Evolutionary conservation across 2,329 filamentous ascomycete genomes (phyloP).

Genomic region (Trichophyton benhamiae): DNA sequence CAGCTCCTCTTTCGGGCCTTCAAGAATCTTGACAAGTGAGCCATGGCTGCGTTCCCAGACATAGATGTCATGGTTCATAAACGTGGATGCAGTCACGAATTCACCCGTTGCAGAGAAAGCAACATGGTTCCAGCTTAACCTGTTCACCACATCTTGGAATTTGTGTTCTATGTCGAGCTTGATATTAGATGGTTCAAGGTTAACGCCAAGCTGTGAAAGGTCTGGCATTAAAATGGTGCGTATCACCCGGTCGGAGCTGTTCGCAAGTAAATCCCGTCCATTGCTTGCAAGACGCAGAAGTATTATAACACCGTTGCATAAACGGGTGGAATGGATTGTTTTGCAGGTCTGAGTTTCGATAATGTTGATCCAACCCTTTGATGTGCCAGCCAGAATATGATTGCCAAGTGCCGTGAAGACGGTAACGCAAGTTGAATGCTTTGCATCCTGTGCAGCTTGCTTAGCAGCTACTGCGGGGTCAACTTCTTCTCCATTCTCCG

Average conservation of each 20-base stretch:
- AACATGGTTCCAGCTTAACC: slow-evolving; percentile 91
- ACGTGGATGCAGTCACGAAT: slow-evolving; percentile 91
- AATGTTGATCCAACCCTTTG: slow-evolving; percentile 91
- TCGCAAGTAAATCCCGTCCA: slow-evolving; percentile 77
- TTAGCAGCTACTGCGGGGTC: slow-evolving; percentile 54
- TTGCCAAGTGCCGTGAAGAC: slow-evolving; percentile 77
- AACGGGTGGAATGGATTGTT: slow-evolving; percentile 78
- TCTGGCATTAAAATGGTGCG: slow-evolving; percentile 84
- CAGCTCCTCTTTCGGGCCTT: slow-evolving; percentile 91
- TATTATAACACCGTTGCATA: slow-evolving; percentile 78
- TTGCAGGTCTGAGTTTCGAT: slow-evolving; percentile 70
- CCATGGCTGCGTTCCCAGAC: slow-evolving; percentile 94
- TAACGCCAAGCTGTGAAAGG: slow-evolving; percentile 38
- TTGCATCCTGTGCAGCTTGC: slow-evolving; percentile 79
- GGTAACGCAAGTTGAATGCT: slow-evolving; percentile 86
- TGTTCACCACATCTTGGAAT: slow-evolving; percentile 94
- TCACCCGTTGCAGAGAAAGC: slow-evolving; percentile 89
- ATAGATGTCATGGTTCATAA: slow-evolving; percentile 97
- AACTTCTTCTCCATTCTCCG: slow-evolving; percentile 53
- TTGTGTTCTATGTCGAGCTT: slow-evolving; percentile 91
- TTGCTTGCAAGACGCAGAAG: slow-evolving; percentile 73
- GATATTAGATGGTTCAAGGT: slow-evolving; percentile 72
- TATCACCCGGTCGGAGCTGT: slow-evolving; percentile 89
- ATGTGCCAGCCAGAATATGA: slow-evolving; percentile 85
- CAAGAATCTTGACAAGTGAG: slow-evolving; percentile 89